phyloP scores from a whole-genome alignment of 495 filamentous ascomycete genomes.

The Hypoxylon intermedium region DNA sequence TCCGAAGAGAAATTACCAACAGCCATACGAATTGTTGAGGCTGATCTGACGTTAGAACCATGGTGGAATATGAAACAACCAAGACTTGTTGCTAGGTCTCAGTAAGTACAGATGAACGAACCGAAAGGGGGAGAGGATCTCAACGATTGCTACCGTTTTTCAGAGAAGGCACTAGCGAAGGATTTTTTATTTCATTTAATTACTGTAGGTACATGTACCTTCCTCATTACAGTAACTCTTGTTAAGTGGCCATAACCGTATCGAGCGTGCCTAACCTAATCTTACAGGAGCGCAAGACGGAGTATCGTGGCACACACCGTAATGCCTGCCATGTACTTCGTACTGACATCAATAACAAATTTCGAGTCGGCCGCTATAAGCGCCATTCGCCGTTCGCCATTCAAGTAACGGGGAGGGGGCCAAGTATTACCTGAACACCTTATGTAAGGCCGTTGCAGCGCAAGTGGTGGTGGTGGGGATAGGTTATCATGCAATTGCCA shows the following conservation, averaged over 20 bases:
- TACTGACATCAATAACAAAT: conserved; percentile 33
- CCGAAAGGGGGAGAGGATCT: conserved; percentile 3
- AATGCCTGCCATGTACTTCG: too few species aligned
- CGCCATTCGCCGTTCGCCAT: conserved; percentile 16
- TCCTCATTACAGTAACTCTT: conserved; percentile 27
- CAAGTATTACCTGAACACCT: conserved; percentile 26
- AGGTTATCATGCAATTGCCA: conserved; percentile 12
- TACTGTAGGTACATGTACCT: conserved; percentile 19
- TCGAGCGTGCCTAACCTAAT: conserved; percentile 10
- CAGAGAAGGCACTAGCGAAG: not conserved
- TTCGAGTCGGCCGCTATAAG: conserved; percentile 33
- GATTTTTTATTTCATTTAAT: conserved; percentile 21
- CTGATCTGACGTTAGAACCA: conserved; percentile 23
- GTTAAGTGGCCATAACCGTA: conserved; percentile 26
- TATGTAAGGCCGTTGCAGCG: too few species aligned
- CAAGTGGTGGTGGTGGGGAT: too few species aligned
- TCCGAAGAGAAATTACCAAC: conserved; percentile 14
- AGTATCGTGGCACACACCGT: conserved; percentile 28
- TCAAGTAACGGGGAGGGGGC: not conserved
- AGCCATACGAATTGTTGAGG: conserved; percentile 15
- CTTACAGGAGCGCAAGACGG: conserved; percentile 32
- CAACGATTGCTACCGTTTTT: conserved; percentile 31
- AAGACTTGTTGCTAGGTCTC: not conserved
- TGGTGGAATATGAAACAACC: conserved; percentile 15
- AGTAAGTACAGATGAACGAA: conserved; percentile 9